Evolutionary conservation across 148 eudicot species (phyloP).

Genomic region (Simmondsia chinensis): DNA sequence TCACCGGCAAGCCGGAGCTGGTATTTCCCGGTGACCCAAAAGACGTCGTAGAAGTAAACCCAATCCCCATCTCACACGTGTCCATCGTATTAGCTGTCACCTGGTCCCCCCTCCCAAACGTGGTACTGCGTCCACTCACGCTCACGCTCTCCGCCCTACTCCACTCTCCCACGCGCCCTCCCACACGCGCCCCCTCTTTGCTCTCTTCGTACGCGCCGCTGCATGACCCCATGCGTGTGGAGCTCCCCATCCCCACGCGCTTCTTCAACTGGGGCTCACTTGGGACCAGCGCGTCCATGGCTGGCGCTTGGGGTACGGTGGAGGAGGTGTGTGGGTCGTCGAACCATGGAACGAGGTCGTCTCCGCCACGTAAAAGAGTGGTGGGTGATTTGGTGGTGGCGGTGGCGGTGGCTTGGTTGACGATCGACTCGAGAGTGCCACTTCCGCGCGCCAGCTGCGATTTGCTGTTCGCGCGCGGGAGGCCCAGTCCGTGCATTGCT

Average conservation of each 20-base stretch:
- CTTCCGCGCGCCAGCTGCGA: conserved; percentile 22
- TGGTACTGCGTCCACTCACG: too few species aligned
- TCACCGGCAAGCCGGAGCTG: conserved; percentile 29
- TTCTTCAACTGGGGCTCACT: conserved; percentile 2
- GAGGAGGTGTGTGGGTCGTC: conserved; percentile 1
- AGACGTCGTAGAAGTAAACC: conserved; percentile 38
- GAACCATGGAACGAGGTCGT: conserved; percentile 27
- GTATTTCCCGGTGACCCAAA: conserved; percentile 50
- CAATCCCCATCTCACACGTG: conserved; percentile 29
- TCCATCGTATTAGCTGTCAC: too few species aligned
- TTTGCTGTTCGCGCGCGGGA: conserved; percentile 35
- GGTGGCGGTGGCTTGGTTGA: conserved; percentile 52
- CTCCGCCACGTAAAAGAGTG: neutral
- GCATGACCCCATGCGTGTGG: conserved; percentile 54
- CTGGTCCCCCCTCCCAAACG: too few species aligned
- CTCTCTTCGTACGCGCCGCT: conserved; percentile 22
- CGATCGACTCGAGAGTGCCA: conserved; percentile 79
- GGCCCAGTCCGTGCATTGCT: conserved; percentile 61
- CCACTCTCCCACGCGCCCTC: conserved; percentile 30
- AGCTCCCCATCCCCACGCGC: conserved; percentile 20
- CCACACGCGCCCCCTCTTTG: conserved; percentile 18
- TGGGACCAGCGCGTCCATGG: conserved; percentile 49
- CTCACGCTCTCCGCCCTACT: conserved; percentile 19
- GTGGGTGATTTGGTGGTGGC: conserved; percentile 29
- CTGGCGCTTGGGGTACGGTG: conserved; percentile 5